Conservation (phyloP, 495 filamentous ascomycete genomes). For the Lepidopterella palustris region DNA sequence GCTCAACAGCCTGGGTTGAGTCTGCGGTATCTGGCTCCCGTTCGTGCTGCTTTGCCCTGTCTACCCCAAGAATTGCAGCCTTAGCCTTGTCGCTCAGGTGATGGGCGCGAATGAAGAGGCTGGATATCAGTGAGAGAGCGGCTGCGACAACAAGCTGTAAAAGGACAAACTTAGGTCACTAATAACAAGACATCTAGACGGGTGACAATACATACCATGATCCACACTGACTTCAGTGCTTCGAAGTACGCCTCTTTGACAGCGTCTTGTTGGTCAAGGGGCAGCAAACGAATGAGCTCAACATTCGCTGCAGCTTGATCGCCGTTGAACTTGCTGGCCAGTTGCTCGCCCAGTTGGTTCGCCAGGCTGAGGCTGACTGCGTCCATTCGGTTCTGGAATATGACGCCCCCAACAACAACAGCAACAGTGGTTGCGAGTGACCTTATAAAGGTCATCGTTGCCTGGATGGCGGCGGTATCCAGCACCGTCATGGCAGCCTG, state of each 20-base stretch:
- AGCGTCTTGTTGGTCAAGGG: neutral
- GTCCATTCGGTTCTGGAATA: constrained; percentile 50
- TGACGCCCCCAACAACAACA: constrained; percentile 51
- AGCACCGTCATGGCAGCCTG: constrained; percentile 19
- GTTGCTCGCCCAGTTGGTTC: constrained; percentile 1
- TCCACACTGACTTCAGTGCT: constrained; percentile 30
- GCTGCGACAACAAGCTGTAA: constrained; percentile 1
- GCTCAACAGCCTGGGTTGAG: no score
- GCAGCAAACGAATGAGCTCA: neutral
- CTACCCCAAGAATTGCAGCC: no score
- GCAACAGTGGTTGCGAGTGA: constrained; percentile 47
- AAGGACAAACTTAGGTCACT: neutral
- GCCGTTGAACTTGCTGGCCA: constrained; percentile 6
- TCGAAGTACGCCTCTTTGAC: constrained; percentile 43
- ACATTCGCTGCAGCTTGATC: constrained; percentile 1
- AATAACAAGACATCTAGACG: neutral
- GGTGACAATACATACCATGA: constrained; percentile 2
- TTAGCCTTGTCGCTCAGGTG: no score
- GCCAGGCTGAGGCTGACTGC: neutral
- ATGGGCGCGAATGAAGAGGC: constrained; percentile 1
- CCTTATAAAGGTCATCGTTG: constrained; percentile 49
- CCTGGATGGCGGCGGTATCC: constrained; percentile 49
- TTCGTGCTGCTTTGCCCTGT: no score
- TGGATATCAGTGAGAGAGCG: neutral
- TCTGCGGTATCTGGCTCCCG: no score